Percentiles rank a stretch among this genome's conserved stretches.
These are phyloP conservation scores for Euphorbia tirucalli DNA, from an alignment of 345 rosid species.

Conservation along the genomic window DNA sequence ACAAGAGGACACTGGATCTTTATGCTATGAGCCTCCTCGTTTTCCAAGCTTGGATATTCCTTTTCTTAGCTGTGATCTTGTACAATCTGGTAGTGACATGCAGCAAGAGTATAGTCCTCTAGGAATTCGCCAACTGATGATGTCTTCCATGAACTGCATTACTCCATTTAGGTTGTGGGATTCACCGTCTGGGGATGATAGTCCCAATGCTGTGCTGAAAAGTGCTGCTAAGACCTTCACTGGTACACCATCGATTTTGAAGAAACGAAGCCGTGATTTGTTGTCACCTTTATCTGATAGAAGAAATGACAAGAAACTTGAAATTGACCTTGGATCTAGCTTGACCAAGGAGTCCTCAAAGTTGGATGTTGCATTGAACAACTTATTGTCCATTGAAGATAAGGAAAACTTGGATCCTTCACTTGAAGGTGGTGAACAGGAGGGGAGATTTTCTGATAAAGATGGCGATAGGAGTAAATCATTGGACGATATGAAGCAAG, in stretches of 20 bases:
- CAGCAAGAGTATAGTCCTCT: conserved; percentile 97
- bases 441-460: conserved; percentile 25
- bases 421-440: conserved; percentile 26
- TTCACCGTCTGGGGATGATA: conserved; percentile 66
- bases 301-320: conserved; percentile 76
- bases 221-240: conserved; percentile 72
- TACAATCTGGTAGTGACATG: conserved; percentile 67
- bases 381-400: conserved; percentile 36
- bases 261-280: conserved; percentile 82
- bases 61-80: conserved; percentile 92
- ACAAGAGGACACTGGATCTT: conserved; percentile 59
- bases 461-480: conserved; percentile 26
- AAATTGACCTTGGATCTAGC: conserved; percentile 60
- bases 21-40: conserved; percentile 97
- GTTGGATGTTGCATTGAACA: conserved; percentile 66
- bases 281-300: conserved; percentile 85
- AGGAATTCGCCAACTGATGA: conserved; percentile 94
- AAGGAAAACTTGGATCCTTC: conserved; percentile 49
- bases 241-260: conserved; percentile 81
- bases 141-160: conserved; percentile 76
- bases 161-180: conserved; percentile 93
- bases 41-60: conserved; percentile 93
- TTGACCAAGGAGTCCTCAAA: conserved; percentile 77
- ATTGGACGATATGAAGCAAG: conserved; percentile 31
- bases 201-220: conserved; percentile 71